Percentiles rank a stretch among this genome's conserved stretches.
Conservation (phyloP, 2,329 filamentous ascomycete species). For the Colletotrichum destructivum region DNA sequence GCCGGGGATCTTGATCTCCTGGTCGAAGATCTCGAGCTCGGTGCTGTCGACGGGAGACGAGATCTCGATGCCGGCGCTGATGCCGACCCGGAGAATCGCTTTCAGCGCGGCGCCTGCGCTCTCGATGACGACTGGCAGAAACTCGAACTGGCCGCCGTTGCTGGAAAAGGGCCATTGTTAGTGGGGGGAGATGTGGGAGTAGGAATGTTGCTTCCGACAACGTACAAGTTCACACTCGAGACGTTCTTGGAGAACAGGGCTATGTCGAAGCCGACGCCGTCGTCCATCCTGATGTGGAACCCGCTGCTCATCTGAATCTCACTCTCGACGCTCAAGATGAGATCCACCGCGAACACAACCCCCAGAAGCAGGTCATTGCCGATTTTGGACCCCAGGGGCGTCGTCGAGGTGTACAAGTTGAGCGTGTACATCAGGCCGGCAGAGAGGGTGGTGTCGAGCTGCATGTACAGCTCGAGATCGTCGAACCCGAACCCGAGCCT, state of each 20-base stretch:
- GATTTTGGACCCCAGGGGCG: slow-evolving; percentile 58
- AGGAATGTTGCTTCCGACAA: slow-evolving; percentile 19
- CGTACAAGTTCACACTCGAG: slow-evolving; percentile 65
- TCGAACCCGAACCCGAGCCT: slow-evolving; percentile 64
- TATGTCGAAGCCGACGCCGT: slow-evolving; percentile 64
- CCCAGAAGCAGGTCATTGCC: slow-evolving; percentile 59
- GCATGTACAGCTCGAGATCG: slow-evolving; percentile 66
- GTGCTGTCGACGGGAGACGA: slow-evolving; percentile 41
- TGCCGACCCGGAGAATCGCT: slow-evolving; percentile 63
- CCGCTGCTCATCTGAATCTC: slow-evolving; percentile 67
- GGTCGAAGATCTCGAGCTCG: slow-evolving; percentile 35
- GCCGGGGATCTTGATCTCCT: slow-evolving; percentile 44
- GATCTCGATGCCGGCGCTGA: slow-evolving; percentile 60
- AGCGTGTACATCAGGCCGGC: slow-evolving; percentile 62
- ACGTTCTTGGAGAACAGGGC: slow-evolving; percentile 65
- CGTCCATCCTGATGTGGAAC: slow-evolving; percentile 69
- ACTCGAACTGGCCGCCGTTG: slow-evolving; percentile 69
- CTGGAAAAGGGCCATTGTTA: slow-evolving; percentile 48
- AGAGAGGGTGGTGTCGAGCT: slow-evolving; percentile 60
- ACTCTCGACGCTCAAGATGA: slow-evolving; percentile 64
- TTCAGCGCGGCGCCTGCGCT: slow-evolving; percentile 58
- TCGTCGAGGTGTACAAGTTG: slow-evolving; percentile 63
- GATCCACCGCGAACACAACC: slow-evolving; percentile 63
- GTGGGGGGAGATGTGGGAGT: neutral
- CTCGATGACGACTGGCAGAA: slow-evolving; percentile 67